Percentiles rank a stretch among this genome's conserved stretches.
Evolutionary conservation across 2,329 filamentous ascomycete species (phyloP).

Genomic region (Calonectria hawksworthii): DNA sequence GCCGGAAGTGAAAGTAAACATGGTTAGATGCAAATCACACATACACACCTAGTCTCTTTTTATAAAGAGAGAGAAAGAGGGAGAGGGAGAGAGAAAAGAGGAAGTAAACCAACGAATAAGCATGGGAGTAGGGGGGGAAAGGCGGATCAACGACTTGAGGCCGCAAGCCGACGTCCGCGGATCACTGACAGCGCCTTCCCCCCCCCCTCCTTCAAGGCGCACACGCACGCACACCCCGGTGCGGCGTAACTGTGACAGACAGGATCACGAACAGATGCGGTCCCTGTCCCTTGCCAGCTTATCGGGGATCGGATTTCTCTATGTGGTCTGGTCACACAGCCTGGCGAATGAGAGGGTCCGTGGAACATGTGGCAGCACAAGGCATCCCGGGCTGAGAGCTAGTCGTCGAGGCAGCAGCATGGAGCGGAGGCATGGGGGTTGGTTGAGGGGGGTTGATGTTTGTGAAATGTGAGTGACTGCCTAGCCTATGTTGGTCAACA

Average conservation of each 20-base stretch:
- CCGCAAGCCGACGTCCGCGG: neutral
- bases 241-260: conserved; percentile 4
- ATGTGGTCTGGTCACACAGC: neutral
- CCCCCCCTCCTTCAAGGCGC: neutral
- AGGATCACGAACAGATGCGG: neutral
- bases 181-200: neutral
- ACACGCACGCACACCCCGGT: neutral
- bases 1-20: neutral
- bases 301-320: neutral
- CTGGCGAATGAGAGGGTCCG: neutral
- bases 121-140: neutral
- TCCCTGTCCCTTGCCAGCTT: conserved; percentile 2
- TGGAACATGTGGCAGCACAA: neutral
- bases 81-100: neutral
- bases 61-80: neutral
- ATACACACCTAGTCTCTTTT: neutral
- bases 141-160: neutral
- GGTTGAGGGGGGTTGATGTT: neutral
- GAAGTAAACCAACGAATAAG: neutral
- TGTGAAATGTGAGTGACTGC: neutral
- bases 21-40: conserved; percentile 5
- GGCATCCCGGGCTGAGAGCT: neutral
- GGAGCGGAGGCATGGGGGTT: neutral
- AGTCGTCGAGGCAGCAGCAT: neutral
- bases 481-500: neutral